phyloP scores from a whole-genome alignment of 2,329 filamentous ascomycete species.

The Daldinia sp. region DNA sequence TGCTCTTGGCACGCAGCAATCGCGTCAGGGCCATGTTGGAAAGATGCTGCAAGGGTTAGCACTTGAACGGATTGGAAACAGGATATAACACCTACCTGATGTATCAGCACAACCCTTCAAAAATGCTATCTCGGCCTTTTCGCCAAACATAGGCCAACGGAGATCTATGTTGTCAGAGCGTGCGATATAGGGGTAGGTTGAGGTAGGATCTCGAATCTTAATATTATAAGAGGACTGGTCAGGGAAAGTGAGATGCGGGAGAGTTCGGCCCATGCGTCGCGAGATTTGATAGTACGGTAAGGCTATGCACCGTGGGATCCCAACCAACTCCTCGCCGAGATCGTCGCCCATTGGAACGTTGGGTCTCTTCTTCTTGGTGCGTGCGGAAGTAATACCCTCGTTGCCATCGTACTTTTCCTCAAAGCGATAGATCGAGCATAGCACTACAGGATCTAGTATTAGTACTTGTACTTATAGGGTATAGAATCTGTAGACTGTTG shows the following conservation, averaged over 20 bases:
- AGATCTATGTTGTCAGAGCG: conserved; percentile 63
- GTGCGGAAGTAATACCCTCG: conserved; percentile 54
- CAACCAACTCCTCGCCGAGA: conserved; percentile 58
- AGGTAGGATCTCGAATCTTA: conserved; percentile 57
- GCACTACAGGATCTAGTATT: conserved; percentile 41
- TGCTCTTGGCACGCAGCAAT: conserved; percentile 63
- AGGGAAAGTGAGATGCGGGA: conserved; percentile 61
- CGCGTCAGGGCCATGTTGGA: conserved; percentile 60
- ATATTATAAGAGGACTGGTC: conserved; percentile 64
- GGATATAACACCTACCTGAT: conserved; percentile 44
- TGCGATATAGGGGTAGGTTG: conserved; percentile 58
- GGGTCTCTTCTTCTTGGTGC: conserved; percentile 46
- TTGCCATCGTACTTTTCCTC: conserved; percentile 61
- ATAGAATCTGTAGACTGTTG: neutral
- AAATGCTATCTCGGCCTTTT: conserved; percentile 60
- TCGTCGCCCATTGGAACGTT: conserved; percentile 59
- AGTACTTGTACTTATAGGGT: conserved; percentile 6
- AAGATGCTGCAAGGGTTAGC: conserved; percentile 50
- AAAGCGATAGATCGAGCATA: conserved; percentile 63
- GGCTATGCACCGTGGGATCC: conserved; percentile 58
- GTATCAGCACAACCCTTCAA: conserved; percentile 60
- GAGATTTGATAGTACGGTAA: conserved; percentile 61
- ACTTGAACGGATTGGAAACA: neutral
- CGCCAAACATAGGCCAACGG: conserved; percentile 63
- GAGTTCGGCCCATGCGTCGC: conserved; percentile 58